phyloP scores from a whole-genome alignment of 176 grass and related monocot species.

The Oryza coarctata region DNA sequence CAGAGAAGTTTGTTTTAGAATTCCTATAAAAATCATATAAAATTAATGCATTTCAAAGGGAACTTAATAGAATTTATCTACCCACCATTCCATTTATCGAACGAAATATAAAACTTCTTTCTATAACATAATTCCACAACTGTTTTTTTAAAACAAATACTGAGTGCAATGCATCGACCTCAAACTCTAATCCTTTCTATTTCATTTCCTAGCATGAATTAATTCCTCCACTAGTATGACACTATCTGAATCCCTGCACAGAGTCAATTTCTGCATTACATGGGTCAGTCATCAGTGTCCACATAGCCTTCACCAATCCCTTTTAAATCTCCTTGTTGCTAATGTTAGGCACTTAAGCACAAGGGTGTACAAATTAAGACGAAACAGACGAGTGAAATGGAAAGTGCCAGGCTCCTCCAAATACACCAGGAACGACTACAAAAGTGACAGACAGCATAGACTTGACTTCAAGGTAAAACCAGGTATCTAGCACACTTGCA shows the following conservation, averaged over 20 bases:
- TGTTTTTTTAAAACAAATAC: background rate
- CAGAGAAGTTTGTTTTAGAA: too few relatives aligned
- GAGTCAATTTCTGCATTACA: background rate
- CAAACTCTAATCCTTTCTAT: background rate
- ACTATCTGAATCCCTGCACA: background rate
- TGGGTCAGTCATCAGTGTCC: background rate
- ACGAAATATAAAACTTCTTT: too few relatives aligned
- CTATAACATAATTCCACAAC: background rate
- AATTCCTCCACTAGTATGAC: background rate
- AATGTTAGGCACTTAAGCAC: background rate
- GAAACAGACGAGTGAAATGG: background rate
- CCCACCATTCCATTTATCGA: background rate
- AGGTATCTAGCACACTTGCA: background rate
- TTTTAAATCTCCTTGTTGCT: background rate
- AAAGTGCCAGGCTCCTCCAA: slow-evolving; percentile 6
- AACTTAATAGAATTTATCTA: background rate
- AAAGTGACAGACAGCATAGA: background rate
- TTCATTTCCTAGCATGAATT: background rate
- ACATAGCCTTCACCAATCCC: background rate
- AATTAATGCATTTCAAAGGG: background rate
- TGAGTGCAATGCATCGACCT: background rate
- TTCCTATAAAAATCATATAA: background rate
- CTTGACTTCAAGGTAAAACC: slow-evolving; percentile 26
- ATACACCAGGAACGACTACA: background rate
- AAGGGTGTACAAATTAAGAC: background rate